These are phyloP conservation scores for Abelmoschus esculentus DNA, from an alignment of 345 rosid species.

Conservation along the genomic window DNA sequence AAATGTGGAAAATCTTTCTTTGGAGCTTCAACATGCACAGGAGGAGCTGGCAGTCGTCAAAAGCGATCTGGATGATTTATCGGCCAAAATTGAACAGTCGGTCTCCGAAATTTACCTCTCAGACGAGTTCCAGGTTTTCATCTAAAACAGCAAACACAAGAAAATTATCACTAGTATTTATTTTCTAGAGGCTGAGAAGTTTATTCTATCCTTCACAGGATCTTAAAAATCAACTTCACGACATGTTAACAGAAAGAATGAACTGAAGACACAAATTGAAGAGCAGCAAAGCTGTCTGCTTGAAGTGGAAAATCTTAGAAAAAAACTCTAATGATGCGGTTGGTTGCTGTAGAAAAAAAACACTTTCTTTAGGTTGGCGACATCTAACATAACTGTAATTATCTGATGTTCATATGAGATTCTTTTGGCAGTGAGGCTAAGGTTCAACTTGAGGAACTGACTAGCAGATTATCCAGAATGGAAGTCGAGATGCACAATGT, in stretches of 20 bases:
- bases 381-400: neutral
- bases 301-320: conserved; percentile 20
- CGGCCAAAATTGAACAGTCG: conserved; percentile 23
- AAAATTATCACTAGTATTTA: neutral
- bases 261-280: conserved; percentile 23
- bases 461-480: conserved; percentile 26
- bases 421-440: conserved; percentile 36
- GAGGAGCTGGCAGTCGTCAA: conserved; percentile 32
- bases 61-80: conserved; percentile 38
- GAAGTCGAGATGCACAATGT: conserved; percentile 44
- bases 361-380: neutral
- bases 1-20: conserved; percentile 27
- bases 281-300: conserved; percentile 16
- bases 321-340: conserved; percentile 22
- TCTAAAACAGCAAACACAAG: neutral
- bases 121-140: conserved; percentile 38
- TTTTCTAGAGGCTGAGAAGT: neutral
- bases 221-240: conserved; percentile 24
- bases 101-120: conserved; percentile 18
- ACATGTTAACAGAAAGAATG: conserved; percentile 28
- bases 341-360: conserved; percentile 1
- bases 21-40: conserved; percentile 33
- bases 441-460: conserved; percentile 32
- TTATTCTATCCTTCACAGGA: conserved; percentile 19
- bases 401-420: neutral